Percentiles rank a stretch among this genome's conserved stretches.
Conservation (phyloP, 352 stramenopile species). For the Globisporangium spinosum region DNA sequence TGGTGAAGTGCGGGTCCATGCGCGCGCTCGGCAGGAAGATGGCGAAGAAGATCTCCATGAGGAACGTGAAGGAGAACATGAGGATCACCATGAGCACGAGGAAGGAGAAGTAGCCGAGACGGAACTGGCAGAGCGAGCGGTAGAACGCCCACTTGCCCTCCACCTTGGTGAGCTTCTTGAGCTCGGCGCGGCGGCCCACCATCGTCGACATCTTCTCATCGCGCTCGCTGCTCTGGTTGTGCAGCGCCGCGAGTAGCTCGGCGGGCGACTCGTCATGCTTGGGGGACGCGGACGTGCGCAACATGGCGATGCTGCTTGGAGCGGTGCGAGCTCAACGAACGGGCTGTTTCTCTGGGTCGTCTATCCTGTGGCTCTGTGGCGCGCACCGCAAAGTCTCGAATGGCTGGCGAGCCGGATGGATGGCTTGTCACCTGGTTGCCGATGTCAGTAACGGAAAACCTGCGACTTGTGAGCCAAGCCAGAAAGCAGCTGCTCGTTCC, state of each 20-base stretch:
- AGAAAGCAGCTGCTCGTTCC: constrained; percentile 6
- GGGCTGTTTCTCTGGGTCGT: neutral
- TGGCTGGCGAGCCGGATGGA: neutral
- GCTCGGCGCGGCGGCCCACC: constrained; percentile 54
- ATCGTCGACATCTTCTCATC: constrained; percentile 58
- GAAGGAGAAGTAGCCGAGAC: constrained; percentile 86
- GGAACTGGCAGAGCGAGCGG: constrained; percentile 77
- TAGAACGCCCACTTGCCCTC: constrained; percentile 73
- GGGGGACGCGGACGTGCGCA: constrained; percentile 6
- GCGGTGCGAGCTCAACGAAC: neutral
- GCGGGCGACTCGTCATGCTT: constrained; percentile 16
- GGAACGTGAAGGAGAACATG: constrained; percentile 87
- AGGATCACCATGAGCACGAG: constrained; percentile 88
- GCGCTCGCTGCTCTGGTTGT: constrained; percentile 32
- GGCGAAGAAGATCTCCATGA: constrained; percentile 91
- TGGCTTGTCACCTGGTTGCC: neutral
- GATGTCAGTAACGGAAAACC: neutral
- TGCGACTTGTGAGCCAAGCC: constrained; percentile 8
- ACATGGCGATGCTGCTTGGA: constrained; percentile 8
- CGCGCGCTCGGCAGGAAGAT: constrained; percentile 83
- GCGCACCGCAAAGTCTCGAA: constrained; percentile 9
- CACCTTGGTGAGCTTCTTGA: constrained; percentile 60
- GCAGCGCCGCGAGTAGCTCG: constrained; percentile 18
- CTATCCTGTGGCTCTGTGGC: neutral
- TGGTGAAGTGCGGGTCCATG: constrained; percentile 62